These are phyloP conservation scores for Reutealis trisperma DNA, from an alignment of 345 rosid species.

Conservation along the genomic window DNA sequence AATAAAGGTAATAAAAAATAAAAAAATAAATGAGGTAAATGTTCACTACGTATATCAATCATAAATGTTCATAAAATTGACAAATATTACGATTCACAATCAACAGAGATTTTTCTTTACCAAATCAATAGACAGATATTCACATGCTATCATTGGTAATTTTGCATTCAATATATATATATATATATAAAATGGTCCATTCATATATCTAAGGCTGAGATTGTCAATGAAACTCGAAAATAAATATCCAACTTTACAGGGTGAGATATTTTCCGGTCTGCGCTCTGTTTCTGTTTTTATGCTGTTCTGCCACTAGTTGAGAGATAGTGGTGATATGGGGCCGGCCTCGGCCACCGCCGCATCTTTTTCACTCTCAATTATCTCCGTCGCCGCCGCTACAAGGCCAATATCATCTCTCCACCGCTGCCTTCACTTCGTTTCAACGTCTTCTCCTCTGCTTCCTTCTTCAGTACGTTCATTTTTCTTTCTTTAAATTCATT, in stretches of 20 bases:
- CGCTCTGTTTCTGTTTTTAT: not conserved
- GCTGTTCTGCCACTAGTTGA: not conserved
- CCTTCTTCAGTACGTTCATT: slow-evolving; percentile 23
- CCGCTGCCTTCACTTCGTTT: slow-evolving; percentile 9
- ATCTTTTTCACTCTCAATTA: not conserved
- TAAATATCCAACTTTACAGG: not conserved
- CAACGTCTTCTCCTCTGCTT: slow-evolving; percentile 11
- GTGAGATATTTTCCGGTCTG: not conserved
- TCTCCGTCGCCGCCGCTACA: not conserved
- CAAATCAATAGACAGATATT: too few species aligned
- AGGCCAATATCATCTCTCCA: not conserved
- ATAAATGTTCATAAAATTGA: too few species aligned
- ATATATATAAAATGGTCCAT: too few species aligned
- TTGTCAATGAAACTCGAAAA: not conserved
- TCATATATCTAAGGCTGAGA: too few species aligned
- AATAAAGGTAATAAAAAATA: too few species aligned
- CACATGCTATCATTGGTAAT: too few species aligned
- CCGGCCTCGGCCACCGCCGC: slow-evolving; percentile 5
- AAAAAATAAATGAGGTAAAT: too few species aligned
- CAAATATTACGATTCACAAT: too few species aligned
- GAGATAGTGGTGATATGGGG: slow-evolving; percentile 12
- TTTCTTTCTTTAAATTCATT: not conserved
- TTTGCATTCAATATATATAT: too few species aligned
- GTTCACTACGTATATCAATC: too few species aligned
- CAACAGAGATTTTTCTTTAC: too few species aligned